Evolutionary conservation across 2,329 filamentous ascomycete genomes (phyloP).

Genomic region (Zalaria sp.): DNA sequence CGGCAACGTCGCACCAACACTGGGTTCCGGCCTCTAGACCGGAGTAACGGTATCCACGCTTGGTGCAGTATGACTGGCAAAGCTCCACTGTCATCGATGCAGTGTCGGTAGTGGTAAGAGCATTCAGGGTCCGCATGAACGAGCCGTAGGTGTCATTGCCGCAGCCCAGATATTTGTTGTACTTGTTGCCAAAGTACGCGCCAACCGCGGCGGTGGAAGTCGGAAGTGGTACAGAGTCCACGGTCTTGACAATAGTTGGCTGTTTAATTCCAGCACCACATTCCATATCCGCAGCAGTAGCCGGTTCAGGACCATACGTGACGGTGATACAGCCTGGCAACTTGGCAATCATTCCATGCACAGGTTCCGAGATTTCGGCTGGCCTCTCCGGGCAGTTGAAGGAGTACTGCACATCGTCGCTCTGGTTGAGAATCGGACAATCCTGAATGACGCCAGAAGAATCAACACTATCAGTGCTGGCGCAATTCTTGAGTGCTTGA

Average conservation of each 20-base stretch:
- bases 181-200: constrained; percentile 10
- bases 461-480: constrained; percentile 11
- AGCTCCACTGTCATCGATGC: constrained; percentile 18
- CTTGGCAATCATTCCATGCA: constrained; percentile 14
- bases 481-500: constrained; percentile 22
- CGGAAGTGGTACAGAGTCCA: constrained; percentile 14
- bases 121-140: constrained; percentile 11
- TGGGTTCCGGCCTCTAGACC: constrained; percentile 19
- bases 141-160: constrained; percentile 16
- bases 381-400: constrained; percentile 15
- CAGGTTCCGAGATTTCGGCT: constrained; percentile 14
- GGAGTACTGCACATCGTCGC: constrained; percentile 12
- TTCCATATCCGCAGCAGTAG: constrained; percentile 14
- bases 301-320: constrained; percentile 16
- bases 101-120: constrained; percentile 10
- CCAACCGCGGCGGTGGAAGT: constrained; percentile 14
- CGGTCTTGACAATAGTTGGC: constrained; percentile 13
- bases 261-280: constrained; percentile 11
- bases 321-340: constrained; percentile 21
- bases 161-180: constrained; percentile 21
- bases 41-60: constrained; percentile 14
- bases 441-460: constrained; percentile 18
- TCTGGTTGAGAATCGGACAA: constrained; percentile 18
- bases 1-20: constrained; percentile 19
- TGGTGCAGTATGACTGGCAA: constrained; percentile 18